Evolutionary conservation across 495 filamentous ascomycete species (phyloP), one percentile per base, ranked within the genome.

Genomic region (Usnea hakonensis): DNA sequence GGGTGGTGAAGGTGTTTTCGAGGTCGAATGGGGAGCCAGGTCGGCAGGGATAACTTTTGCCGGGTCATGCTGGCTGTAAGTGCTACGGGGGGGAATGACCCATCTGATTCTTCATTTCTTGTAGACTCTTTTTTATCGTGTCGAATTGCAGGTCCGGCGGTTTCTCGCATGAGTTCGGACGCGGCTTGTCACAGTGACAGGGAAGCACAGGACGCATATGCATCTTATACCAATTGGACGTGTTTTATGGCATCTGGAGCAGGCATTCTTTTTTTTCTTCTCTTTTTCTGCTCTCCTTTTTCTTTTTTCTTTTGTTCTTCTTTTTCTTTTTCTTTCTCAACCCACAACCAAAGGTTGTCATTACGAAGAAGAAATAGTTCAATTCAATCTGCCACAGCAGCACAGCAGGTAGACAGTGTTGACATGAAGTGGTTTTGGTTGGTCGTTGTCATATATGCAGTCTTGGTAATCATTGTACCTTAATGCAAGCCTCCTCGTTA

Each of bases 1-100:
- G 94, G 3, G 86, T 95, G 23, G 94, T 95, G 50, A 98, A 97
- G 78, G 94, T 97, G 60, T 96, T 96, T 80, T 86, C 88, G 46
- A 74, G 86, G 73, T 52, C 28, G 86, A 67, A 73, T 58, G 61
- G 60, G 66, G 55, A 37, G 23, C 58, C 2, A 41, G 48, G 23
- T 44, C 30, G 50, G 37, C 38, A 41, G 19, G 37, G 33, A n/a
- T 52, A 52, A 36, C 26, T 19, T 10, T 5, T 19, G 23, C 28
- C 5, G 10, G 2, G 48, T 26, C 19, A 8, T 2, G 26, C 5
- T 32, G 28, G 13, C 26, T 2, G 28, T 2, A 32, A 30, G 46
- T 5, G 19, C 7, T 16, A 19, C 11, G 5, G 30, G 28, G 48
- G n/a, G n/a, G n/a, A n/a, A n/a, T n/a, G n/a, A n/a, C n/a, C n/a